Evolutionary conservation across 1,284 basidiomycete genomes (phyloP), one percentile per base, ranked within the genome.

Genomic region (Heterobasidion irregulare): DNA sequence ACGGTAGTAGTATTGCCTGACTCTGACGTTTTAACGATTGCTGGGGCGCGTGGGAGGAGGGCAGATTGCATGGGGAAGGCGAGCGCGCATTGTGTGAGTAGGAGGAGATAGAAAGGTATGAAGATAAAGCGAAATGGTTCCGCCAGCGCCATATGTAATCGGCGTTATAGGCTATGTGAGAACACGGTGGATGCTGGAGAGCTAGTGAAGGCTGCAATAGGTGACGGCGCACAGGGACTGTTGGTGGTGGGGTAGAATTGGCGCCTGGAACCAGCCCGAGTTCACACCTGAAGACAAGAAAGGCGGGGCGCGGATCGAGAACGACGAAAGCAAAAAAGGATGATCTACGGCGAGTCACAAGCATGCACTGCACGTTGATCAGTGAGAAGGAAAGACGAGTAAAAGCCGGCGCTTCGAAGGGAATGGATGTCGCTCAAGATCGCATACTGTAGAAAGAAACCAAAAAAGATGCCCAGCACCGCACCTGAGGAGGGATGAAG

Each of bases 1-100:
- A 67, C 65, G 38, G 68, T 72, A 3, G 38, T 12, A 41, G n/a
- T 41, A n/a, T 41, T 41, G 5, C 8, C 79, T 83, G 47, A 73
- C 69, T 15, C 19, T 16, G 45, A 35, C 35, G 26, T 45, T 47
- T 32, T 45, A 13, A 34, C 44, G 38, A 35, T 13, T 16, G 32
- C 41, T n/a, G 33, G 35, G 38, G 43, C 13, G 26, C 16, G 54
- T 15, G 45, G 41, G n/a, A 38, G 10, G 50, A 47, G 35, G 35
- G 35, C 19, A n/a, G 46, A 34, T 32, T 19, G 16, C 1, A 35
- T 12, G 13, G 16, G 50, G 16, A 16, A 8, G 36, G 41, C 12
- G 38, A 52, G 18, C 18, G 51, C 7, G 41, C 12, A 44, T 41
- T 41, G 38, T 41, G 38, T n/a, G 13, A 45, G 33, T 5, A 41